Base-by-base conservation (phyloP, 2,329 filamentous ascomycete genomes). In the Neospermospora avenae region DNA sequence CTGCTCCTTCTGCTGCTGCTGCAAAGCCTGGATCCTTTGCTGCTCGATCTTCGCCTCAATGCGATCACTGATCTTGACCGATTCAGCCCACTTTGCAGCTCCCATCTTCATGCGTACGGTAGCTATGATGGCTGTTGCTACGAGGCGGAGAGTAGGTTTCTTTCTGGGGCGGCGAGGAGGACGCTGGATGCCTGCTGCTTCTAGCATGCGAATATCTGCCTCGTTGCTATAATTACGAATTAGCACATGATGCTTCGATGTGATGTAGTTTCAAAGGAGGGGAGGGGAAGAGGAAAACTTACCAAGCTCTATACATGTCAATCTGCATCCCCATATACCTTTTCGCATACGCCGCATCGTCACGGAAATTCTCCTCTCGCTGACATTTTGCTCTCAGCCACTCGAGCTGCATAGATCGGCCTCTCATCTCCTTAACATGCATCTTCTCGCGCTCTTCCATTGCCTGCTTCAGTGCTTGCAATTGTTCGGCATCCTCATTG, bases 291-390 rank as follows among this genome's bases (percentile, higher is more conserved):
- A 61, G 66, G 28, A 31, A 31, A 31, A 87, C 90, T 68, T 87
- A 97, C 93, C 93, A 98, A 77, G 91, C 88, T 71, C 91, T 88
- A 69, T 91, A 92, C 69, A 96, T 85, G 68, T 92, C 86, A 57
- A 96, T 84, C 74, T 91, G 86, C 73, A 91, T 80, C 69, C 87
- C 76, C 76, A 97, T 84, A 74, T 91, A 93, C 67, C 83, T 85
- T 81, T 99, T 99, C 65, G 91, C 91, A 76, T 88, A 96, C 8
- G 89, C 90, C 34, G 93, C 84, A 69, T 93, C 90, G 64, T 83
- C 82, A 44, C 95, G 84, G 76, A 98, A 87, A 54, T 83, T 84
- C 67, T 90, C 85, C 75, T 97, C 93, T 34, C 95, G 84, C 72
- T 85, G 82, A 77, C 89, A 90, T 55, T 88, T 85, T 1, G 91